Percentiles rank a stretch among this genome's conserved stretches.
These are phyloP conservation scores for Dictyostelium brefeldianum DNA, from an alignment of 78 protist genomes.

Conservation along the genomic window DNA sequence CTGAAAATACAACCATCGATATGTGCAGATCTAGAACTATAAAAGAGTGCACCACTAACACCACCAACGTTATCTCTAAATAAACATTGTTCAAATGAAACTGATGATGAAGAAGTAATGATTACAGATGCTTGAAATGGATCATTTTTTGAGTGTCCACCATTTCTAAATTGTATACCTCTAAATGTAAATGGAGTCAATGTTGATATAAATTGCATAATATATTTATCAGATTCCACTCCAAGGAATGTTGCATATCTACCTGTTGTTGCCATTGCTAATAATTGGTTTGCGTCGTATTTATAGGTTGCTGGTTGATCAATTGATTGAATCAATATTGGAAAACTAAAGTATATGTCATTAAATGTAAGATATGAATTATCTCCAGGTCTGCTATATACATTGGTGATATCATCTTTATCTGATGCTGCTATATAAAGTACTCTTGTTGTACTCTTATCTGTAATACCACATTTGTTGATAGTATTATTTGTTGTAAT, in stretches of 20 bases:
- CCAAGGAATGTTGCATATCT: slow-evolving; percentile 5
- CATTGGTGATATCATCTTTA: neutral
- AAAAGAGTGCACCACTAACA: neutral
- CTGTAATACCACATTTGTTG: neutral
- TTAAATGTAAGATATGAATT: neutral
- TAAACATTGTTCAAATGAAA: neutral
- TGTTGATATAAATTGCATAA: neutral
- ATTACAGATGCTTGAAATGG: neutral
- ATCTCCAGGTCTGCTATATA: neutral
- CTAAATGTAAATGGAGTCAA: neutral
- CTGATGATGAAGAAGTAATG: neutral
- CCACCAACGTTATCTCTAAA: neutral
- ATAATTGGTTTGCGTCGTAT: neutral
- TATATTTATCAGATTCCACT: neutral
- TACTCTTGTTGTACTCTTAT: neutral
- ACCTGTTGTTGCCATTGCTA: neutral
- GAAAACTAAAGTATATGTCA: neutral
- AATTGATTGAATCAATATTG: slow-evolving; percentile 5
- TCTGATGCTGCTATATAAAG: neutral
- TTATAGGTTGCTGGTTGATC: neutral
- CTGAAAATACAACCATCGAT: neutral
- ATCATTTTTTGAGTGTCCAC: neutral
- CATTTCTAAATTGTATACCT: slow-evolving; percentile 25
- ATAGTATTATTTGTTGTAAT: neutral
- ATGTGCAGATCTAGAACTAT: neutral